A percentile compares a stretch with the other conserved stretches of the same genome.
These are phyloP conservation scores for Rutstroemia sp. DNA, from an alignment of 2,329 filamentous ascomycete genomes.

Conservation along the genomic window DNA sequence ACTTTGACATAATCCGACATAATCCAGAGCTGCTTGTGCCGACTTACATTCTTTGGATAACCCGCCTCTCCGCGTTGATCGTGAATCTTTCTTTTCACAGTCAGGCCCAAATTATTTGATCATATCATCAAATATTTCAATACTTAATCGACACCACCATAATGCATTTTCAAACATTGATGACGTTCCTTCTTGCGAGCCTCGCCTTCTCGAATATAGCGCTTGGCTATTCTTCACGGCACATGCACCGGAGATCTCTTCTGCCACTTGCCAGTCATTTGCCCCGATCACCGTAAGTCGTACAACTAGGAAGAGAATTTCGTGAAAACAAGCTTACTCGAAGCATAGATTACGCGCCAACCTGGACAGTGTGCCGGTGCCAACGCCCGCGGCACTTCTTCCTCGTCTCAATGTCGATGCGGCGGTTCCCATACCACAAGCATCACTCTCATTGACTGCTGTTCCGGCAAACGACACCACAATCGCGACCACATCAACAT, in stretches of 20 bases:
- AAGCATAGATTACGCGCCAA: not conserved
- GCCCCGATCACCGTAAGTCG: not conserved
- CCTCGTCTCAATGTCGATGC: not conserved
- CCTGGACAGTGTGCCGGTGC: not conserved
- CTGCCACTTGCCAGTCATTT: not conserved
- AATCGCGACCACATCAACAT: not conserved
- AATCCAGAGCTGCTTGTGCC: not conserved
- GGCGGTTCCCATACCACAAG: not conserved
- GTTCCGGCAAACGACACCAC: not conserved
- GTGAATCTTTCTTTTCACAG: not conserved
- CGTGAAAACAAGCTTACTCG: not conserved
- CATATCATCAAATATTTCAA: not conserved
- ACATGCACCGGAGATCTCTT: not conserved
- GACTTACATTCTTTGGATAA: not conserved
- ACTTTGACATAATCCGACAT: no score
- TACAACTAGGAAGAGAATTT: not conserved
- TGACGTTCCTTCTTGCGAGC: not conserved
- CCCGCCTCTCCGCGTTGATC: constrained; percentile 1
- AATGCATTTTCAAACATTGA: not conserved
- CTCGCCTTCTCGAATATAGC: not conserved
- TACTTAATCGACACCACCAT: not conserved
- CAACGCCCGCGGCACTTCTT: not conserved
- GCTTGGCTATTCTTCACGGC: not conserved
- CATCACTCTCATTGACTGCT: not conserved
- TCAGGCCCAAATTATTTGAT: no score